Base-by-base conservation (phyloP, 208 protist species). In the Endotrypanum monterogeii region DNA sequence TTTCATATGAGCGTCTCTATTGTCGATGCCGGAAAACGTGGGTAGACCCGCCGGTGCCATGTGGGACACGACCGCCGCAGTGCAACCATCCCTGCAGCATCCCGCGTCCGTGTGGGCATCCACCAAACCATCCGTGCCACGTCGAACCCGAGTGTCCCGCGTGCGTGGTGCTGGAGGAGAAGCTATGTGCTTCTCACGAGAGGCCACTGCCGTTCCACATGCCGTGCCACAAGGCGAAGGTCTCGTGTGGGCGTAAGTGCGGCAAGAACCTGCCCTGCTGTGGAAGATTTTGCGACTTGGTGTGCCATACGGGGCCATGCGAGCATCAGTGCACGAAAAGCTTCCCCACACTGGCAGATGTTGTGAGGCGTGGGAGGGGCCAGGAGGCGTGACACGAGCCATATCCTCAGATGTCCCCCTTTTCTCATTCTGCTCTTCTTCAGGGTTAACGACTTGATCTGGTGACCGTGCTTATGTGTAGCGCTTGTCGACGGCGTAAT, bases 41-140 rank as follows among this genome's bases (percentile, higher is more conserved):
- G 79, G 70, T 97, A 28, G 87, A 94, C 30, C 94, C 96, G 56
- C 96, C 96, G 32, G 89, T 98, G 48, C 92, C 92, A 61, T 98
- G 96, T 69, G 93, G 93, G 28, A 97, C 94, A 41, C 81, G 73
- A 68, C 89, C 88, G n/a, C 96, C 96, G 16, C 56, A 54, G 56
- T 98, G 96, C 76, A 85, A 70, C 41, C 76, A 95, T 66, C 86
- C 86, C 3, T 98, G 96, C 78, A 78, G 68, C 32, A 75, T 94
- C 20, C 87, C 87, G 3, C 88, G 94, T 16, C 73, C 84, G 3
- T 98, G 96, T 76, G 90, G 89, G n/a, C 96, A 98, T 74, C 85
- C 91, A 2, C 55, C 91, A 3, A 88, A 96, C 50, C 94, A 97
- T 74, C 67, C 78, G 2, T 97, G 93, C 78, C 94, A 98, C 79